Percentiles rank a stretch among this genome's conserved stretches.
Evolutionary conservation across 2,329 filamentous ascomycete species (phyloP).

Genomic region (Seiridium unicorne): DNA sequence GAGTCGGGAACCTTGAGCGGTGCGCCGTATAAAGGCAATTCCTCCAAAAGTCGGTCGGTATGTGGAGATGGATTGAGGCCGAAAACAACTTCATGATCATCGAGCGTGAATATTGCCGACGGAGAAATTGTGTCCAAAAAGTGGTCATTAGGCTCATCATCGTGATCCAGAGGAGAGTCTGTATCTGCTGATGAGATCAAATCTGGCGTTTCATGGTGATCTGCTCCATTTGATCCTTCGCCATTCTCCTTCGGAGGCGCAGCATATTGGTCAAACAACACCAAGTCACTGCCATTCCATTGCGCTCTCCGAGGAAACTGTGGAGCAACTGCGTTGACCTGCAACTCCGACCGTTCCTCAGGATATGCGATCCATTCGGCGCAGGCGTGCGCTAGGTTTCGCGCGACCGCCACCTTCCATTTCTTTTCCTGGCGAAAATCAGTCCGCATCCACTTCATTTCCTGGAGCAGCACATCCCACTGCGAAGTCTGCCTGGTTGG

Average conservation of each 20-base stretch:
- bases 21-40: constrained; percentile 77
- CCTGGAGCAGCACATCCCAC: constrained; percentile 81
- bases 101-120: constrained; percentile 79
- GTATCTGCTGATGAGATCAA: constrained; percentile 63
- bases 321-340: constrained; percentile 59
- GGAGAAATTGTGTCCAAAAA: constrained; percentile 57
- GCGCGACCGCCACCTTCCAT: constrained; percentile 83
- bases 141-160: constrained; percentile 33
- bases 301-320: constrained; percentile 27
- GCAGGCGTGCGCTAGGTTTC: constrained; percentile 78
- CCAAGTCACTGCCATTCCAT: constrained; percentile 1
- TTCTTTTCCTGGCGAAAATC: constrained; percentile 93
- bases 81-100: constrained; percentile 79
- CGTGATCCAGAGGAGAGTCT: constrained; percentile 50
- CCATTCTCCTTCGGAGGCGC: constrained; percentile 25
- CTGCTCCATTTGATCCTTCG: constrained; percentile 26
- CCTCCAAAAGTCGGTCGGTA: constrained; percentile 73
- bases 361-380: constrained; percentile 69
- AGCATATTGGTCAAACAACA: constrained; percentile 13
- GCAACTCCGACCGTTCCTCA: constrained; percentile 65
- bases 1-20: constrained; percentile 57
- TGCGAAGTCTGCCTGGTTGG: constrained; percentile 75
- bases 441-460: constrained; percentile 98
- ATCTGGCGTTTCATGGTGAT: constrained; percentile 61
- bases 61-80: constrained; percentile 71